Percentiles rank a stretch among this genome's conserved stretches.
These are phyloP conservation scores for Nakazawaea siamensis DNA, from an alignment of 805 yeast genomes.

Conservation along the genomic window DNA sequence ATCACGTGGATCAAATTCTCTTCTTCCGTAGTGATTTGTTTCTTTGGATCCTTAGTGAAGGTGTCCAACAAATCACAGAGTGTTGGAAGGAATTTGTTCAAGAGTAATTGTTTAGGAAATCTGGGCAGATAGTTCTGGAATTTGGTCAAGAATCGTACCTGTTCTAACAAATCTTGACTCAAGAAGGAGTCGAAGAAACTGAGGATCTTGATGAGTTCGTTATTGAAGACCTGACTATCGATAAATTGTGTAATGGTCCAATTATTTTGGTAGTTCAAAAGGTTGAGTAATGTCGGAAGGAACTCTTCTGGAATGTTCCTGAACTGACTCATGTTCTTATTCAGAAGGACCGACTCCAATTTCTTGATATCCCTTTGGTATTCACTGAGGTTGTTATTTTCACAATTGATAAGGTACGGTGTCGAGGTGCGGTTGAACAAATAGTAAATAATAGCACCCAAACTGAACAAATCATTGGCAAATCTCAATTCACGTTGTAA, in stretches of 20 bases:
- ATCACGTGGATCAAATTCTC: slow-evolving; percentile 34
- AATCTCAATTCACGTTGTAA: slow-evolving; percentile 54
- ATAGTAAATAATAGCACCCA: slow-evolving; percentile 70
- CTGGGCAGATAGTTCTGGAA: slow-evolving; percentile 43
- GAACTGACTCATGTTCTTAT: slow-evolving; percentile 36
- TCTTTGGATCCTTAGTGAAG: slow-evolving; percentile 20
- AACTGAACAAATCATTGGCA: slow-evolving; percentile 74
- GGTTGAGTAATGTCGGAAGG: slow-evolving; percentile 37
- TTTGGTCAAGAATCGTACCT: slow-evolving; percentile 59
- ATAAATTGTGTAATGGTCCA: slow-evolving; percentile 61
- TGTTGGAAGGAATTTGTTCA: slow-evolving; percentile 68
- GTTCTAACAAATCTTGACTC: slow-evolving; percentile 63
- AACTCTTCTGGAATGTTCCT: slow-evolving; percentile 54
- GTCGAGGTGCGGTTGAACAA: slow-evolving; percentile 39
- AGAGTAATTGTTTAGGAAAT: slow-evolving; percentile 50
- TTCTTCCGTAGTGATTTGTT: slow-evolving; percentile 20
- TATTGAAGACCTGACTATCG: slow-evolving; percentile 71
- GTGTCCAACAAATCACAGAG: slow-evolving; percentile 43
- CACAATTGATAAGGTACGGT: slow-evolving; percentile 35
- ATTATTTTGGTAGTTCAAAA: slow-evolving; percentile 49
- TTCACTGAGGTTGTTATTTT: slow-evolving; percentile 37
- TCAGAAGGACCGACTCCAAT: slow-evolving; percentile 22
- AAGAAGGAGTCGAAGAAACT: slow-evolving; percentile 77
- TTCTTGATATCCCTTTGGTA: slow-evolving; percentile 49
- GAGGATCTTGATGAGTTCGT: slow-evolving; percentile 73